Conservation (phyloP, 352 stramenopile genomes). For the Plasmopara viticola region DNA sequence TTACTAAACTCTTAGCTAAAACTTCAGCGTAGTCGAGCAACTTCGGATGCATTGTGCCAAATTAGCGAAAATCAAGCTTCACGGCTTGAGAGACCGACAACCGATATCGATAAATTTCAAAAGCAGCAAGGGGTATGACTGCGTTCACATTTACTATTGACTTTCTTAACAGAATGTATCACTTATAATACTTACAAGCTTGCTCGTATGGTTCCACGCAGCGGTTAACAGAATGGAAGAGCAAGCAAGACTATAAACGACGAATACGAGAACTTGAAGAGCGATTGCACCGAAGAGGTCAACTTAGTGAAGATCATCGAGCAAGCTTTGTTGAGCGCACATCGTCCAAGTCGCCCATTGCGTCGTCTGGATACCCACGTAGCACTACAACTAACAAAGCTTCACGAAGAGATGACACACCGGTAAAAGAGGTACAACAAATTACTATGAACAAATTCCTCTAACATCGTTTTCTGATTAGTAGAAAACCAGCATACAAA, state of each 20-base stretch:
- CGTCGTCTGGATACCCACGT: conserved; percentile 9
- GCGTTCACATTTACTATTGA: too few species aligned
- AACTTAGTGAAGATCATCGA: conserved; percentile 27
- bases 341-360: conserved; percentile 12
- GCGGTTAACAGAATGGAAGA: conserved; percentile 1
- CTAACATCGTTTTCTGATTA: not conserved
- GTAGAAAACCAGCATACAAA: conserved; percentile 16
- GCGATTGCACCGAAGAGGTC: conserved; percentile 17
- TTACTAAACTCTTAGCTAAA: conserved; percentile 11
- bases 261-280: conserved; percentile 28
- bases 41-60: conserved; percentile 15
- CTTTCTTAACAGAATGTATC: too few species aligned
- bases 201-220: conserved; percentile 3
- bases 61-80: not conserved
- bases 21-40: conserved; percentile 19
- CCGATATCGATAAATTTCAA: too few species aligned
- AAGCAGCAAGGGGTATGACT: too few species aligned
- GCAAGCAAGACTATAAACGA: conserved; percentile 20
- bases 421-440: conserved; percentile 12
- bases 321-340: conserved; percentile 16
- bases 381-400: conserved; percentile 5
- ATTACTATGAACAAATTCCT: not conserved
- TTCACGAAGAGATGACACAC: conserved; percentile 5
- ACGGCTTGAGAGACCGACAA: too few species aligned
- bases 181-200: not conserved